These are phyloP conservation scores for Trichoderma endophyticum DNA, from an alignment of 2,329 filamentous ascomycete genomes.

Conservation along the genomic window DNA sequence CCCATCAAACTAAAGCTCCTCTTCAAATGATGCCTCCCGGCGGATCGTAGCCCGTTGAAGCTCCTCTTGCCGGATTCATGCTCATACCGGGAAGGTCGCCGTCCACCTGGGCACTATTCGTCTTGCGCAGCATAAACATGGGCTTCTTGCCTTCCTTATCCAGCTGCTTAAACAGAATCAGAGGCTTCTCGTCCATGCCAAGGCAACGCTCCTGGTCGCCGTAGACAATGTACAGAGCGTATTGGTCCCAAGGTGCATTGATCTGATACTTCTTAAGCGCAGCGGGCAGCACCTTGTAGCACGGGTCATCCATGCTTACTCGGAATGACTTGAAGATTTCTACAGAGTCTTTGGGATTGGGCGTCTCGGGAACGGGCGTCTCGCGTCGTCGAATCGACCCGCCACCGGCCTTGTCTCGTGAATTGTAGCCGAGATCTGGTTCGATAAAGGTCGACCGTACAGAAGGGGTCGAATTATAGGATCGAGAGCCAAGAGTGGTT, in stretches of 20 bases:
- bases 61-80: constrained; percentile 44
- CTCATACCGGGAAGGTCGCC: constrained; percentile 55
- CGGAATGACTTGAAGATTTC: constrained; percentile 99
- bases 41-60: constrained; percentile 51
- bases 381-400: constrained; percentile 47
- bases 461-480: constrained; percentile 56
- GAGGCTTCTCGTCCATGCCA: constrained; percentile 84
- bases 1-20: not conserved
- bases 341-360: constrained; percentile 60
- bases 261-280: constrained; percentile 98
- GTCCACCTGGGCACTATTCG: constrained; percentile 52
- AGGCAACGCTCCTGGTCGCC: constrained; percentile 97
- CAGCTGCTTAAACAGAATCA: constrained; percentile 95
- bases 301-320: constrained; percentile 96
- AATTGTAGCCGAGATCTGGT: constrained; percentile 39
- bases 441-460: constrained; percentile 55
- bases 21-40: constrained; percentile 58
- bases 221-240: constrained; percentile 96
- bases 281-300: constrained; percentile 92
- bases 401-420: constrained; percentile 30
- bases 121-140: constrained; percentile 94
- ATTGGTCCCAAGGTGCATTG: constrained; percentile 95
- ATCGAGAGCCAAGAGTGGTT: constrained; percentile 59
- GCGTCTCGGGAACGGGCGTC: constrained; percentile 61
- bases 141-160: constrained; percentile 97